Conservation (phyloP, 192 early-diverging fungal genomes). For the Backusella liffmaniae region DNA sequence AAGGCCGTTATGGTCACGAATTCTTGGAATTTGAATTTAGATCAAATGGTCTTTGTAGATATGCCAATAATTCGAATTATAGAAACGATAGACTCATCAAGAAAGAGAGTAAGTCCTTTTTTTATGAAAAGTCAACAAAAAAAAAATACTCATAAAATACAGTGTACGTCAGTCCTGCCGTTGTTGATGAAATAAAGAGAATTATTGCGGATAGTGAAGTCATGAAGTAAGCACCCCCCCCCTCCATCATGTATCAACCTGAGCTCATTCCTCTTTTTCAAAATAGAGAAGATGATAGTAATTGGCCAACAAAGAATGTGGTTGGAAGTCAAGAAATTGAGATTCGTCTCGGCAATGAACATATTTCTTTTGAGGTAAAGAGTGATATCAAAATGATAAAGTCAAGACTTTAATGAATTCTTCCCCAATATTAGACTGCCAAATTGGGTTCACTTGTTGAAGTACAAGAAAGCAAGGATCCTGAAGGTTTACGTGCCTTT, state of each 20-base stretch:
- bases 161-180: constrained; percentile 76
- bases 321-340: constrained; percentile 95
- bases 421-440: constrained; percentile 61
- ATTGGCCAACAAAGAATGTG: constrained; percentile 90
- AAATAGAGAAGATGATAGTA: constrained; percentile 79
- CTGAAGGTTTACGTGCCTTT: constrained; percentile 90
- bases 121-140: too few species aligned
- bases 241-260: background rate
- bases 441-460: constrained; percentile 93
- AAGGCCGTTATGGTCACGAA: constrained; percentile 97
- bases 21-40: constrained; percentile 97
- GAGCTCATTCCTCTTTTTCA: background rate
- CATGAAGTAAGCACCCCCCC: constrained; percentile 61
- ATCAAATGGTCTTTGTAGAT: constrained; percentile 83
- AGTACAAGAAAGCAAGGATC: constrained; percentile 85
- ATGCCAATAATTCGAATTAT: constrained; percentile 98
- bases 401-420: background rate
- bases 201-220: constrained; percentile 90
- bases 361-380: constrained; percentile 86
- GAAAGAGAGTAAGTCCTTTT: constrained; percentile 70
- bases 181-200: constrained; percentile 85
- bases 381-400: background rate
- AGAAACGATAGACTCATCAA: constrained; percentile 94
- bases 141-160: background rate
- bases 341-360: constrained; percentile 85